phyloP scores from a whole-genome alignment of 2,329 filamentous ascomycete species.

The Colletotrichum paranaense region DNA sequence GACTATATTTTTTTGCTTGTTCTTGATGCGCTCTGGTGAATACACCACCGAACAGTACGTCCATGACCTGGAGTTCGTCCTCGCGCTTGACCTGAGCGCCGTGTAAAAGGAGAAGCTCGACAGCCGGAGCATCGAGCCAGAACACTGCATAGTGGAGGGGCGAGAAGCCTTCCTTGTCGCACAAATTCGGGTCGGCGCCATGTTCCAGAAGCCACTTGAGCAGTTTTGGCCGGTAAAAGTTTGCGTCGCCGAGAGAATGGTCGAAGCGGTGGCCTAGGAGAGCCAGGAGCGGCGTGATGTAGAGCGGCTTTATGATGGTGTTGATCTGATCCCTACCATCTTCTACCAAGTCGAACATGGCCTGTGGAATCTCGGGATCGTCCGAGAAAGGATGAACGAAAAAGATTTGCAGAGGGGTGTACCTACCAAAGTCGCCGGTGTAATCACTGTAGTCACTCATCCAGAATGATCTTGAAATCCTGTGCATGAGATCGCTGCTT shows the following conservation, averaged over 20 bases:
- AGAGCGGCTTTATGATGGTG: not conserved
- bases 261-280: constrained; percentile 21
- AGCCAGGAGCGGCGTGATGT: not conserved
- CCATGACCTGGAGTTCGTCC: not conserved
- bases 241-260: not conserved
- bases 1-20: no score
- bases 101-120: constrained; percentile 5
- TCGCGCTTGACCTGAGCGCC: not conserved
- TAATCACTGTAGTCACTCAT: no score
- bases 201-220: constrained; percentile 17
- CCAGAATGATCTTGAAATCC: not conserved
- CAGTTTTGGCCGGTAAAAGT: constrained; percentile 19
- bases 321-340: constrained; percentile 3
- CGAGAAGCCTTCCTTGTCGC: constrained; percentile 15
- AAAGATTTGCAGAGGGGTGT: constrained; percentile 18
- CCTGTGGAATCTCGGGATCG: constrained; percentile 10
- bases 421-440: not conserved
- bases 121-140: constrained; percentile 15
- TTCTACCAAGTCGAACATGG: not conserved
- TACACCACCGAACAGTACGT: not conserved
- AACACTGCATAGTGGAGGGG: constrained; percentile 25
- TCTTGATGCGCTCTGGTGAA: not conserved
- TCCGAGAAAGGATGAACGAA: constrained; percentile 20
- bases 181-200: constrained; percentile 17
- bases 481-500: not conserved